These are phyloP conservation scores for Epichloe elymi DNA, from an alignment of 2,329 filamentous ascomycete species.

Conservation along the genomic window DNA sequence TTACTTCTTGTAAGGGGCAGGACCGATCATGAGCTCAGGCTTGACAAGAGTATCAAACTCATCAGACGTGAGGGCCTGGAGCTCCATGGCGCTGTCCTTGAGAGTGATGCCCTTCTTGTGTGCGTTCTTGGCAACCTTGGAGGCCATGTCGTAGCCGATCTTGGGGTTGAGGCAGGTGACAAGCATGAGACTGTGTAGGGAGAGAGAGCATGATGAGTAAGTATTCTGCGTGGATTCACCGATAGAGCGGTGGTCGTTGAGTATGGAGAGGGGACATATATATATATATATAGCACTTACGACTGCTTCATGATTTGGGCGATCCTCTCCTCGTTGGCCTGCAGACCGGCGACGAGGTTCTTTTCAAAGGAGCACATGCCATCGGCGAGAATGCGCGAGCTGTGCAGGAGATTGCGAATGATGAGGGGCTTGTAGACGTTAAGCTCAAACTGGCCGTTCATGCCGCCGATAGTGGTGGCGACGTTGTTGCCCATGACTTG, in stretches of 20 bases:
- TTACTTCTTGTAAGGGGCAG: slow-evolving; percentile 44
- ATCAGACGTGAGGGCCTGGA: slow-evolving; percentile 74
- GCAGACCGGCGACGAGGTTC: slow-evolving; percentile 76
- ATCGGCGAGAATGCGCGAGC: slow-evolving; percentile 73
- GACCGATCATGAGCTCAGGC: slow-evolving; percentile 90
- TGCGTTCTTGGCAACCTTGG: slow-evolving; percentile 94
- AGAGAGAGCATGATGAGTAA: not conserved
- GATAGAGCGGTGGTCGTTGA: not conserved
- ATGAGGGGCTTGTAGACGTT: slow-evolving; percentile 98
- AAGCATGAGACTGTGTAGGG: slow-evolving; percentile 65
- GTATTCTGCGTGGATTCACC: not conserved
- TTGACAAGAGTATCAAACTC: slow-evolving; percentile 85
- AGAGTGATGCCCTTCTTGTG: slow-evolving; percentile 96
- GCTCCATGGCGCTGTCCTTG: slow-evolving; percentile 86
- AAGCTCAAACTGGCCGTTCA: slow-evolving; percentile 96
- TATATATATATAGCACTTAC: slow-evolving; percentile 36
- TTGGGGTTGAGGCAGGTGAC: slow-evolving; percentile 96
- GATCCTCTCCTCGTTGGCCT: slow-evolving; percentile 92
- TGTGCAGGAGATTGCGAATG: slow-evolving; percentile 91
- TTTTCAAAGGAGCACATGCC: slow-evolving; percentile 92
- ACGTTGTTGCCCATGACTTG: slow-evolving; percentile 98
- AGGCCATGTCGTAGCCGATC: slow-evolving; percentile 95
- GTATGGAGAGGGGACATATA: too few relatives aligned
- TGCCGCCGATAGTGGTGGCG: slow-evolving; percentile 83
- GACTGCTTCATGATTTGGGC: slow-evolving; percentile 83